These are phyloP conservation scores for Sporothrix brunneoviolacea DNA, from an alignment of 2,329 filamentous ascomycete genomes.

Conservation along the genomic window DNA sequence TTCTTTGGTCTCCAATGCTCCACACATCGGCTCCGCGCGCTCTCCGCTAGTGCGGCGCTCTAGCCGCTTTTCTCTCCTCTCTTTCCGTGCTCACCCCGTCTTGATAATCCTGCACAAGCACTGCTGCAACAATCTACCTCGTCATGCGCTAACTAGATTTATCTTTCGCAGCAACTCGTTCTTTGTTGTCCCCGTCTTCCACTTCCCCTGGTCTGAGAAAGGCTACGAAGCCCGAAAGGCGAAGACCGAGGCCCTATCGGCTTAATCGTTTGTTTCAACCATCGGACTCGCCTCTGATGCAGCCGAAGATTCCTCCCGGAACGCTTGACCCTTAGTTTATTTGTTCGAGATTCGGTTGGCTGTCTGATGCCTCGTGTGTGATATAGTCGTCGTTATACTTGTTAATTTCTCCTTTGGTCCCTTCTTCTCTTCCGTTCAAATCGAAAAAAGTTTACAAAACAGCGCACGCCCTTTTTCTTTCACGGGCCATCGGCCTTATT, in stretches of 20 bases:
- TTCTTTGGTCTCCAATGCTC: not conserved
- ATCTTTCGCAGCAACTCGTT: slow-evolving; percentile 62
- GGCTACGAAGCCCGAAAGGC: slow-evolving; percentile 51
- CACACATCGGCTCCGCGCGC: not conserved
- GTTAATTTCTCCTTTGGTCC: not conserved
- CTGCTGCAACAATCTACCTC: no score
- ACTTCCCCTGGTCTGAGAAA: slow-evolving; percentile 91
- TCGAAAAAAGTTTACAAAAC: not conserved
- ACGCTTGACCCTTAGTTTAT: no score
- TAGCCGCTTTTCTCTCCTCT: no score
- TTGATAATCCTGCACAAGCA: not conserved
- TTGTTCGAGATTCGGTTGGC: no score
- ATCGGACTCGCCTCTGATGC: not conserved
- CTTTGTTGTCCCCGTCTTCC: slow-evolving; percentile 85
- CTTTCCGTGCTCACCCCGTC: no score
- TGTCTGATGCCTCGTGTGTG: no score
- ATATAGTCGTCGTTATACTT: no score
- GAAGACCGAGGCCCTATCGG: slow-evolving; percentile 41
- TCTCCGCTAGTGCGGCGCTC: not conserved
- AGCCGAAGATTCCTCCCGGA: no score
- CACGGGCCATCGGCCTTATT: no score
- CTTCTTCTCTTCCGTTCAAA: not conserved
- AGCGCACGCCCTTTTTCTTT: no score
- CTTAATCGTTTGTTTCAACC: slow-evolving; percentile 18
- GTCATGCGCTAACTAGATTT: no score